Conservation (phyloP, 2,329 filamentous ascomycete species). For the Teratosphaeria nubilosa region DNA sequence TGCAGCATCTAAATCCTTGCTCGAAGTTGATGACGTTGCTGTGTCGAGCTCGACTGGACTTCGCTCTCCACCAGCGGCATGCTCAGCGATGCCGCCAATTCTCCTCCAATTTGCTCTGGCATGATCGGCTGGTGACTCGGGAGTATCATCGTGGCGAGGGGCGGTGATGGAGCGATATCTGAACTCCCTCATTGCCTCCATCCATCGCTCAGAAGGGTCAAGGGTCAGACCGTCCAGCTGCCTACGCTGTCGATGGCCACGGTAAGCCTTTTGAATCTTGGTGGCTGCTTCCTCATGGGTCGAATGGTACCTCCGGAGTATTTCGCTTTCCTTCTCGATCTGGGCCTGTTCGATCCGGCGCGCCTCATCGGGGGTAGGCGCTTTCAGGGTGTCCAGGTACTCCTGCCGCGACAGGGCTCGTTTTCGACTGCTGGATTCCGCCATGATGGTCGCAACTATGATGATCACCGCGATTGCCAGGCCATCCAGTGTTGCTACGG, state of each 20-base stretch:
- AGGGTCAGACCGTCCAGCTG: constrained; percentile 60
- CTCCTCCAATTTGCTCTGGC: constrained; percentile 65
- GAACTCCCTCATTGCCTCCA: constrained; percentile 43
- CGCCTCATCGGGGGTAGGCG: constrained; percentile 10
- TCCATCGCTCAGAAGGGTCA: constrained; percentile 59
- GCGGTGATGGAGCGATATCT: constrained; percentile 16
- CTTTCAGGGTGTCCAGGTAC: constrained; percentile 16
- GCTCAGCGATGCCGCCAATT: constrained; percentile 56
- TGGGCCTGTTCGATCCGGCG: constrained; percentile 18
- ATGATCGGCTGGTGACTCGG: constrained; percentile 9
- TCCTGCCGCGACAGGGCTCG: constrained; percentile 14
- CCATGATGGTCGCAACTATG: constrained; percentile 1
- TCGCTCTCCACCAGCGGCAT: constrained; percentile 58
- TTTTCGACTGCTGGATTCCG: background rate
- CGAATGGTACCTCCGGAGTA: constrained; percentile 16
- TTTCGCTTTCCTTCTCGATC: constrained; percentile 14
- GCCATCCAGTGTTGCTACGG: background rate
- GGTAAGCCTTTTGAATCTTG: constrained; percentile 51
- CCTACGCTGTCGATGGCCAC: constrained; percentile 63
- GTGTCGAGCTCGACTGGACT: constrained; percentile 14
- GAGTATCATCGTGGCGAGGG: constrained; percentile 10
- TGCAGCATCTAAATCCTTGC: background rate
- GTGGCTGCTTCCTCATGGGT: constrained; percentile 16
- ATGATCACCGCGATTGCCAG: background rate
- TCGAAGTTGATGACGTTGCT: background rate